Conservation (phyloP, 2,329 filamentous ascomycete genomes). For the Aspergillus tubingensis region DNA sequence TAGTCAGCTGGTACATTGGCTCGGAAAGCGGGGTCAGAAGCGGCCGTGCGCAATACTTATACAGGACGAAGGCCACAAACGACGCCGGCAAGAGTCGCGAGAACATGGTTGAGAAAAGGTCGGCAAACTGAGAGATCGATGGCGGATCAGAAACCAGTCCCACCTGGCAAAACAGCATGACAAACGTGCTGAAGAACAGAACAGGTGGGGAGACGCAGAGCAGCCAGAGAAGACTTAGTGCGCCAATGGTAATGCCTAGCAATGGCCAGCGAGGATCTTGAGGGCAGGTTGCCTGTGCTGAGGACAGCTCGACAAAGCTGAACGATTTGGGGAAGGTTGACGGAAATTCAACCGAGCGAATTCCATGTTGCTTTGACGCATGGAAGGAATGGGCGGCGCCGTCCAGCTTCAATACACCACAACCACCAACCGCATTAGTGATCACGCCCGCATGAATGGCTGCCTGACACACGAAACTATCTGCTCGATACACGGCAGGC, state of each 20-base stretch:
- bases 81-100: constrained; percentile 83
- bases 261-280: constrained; percentile 82
- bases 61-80: constrained; percentile 86
- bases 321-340: constrained; percentile 89
- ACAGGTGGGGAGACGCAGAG: constrained; percentile 76
- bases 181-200: constrained; percentile 83
- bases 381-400: constrained; percentile 67
- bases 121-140: constrained; percentile 64
- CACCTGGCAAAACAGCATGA: constrained; percentile 84
- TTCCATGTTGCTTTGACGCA: constrained; percentile 68
- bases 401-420: constrained; percentile 74
- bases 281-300: constrained; percentile 61
- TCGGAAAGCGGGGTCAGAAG: constrained; percentile 69
- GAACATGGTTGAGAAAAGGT: constrained; percentile 73
- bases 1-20: constrained; percentile 70
- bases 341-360: constrained; percentile 75
- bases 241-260: constrained; percentile 76
- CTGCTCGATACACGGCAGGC: constrained; percentile 73
- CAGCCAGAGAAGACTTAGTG: constrained; percentile 75
- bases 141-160: constrained; percentile 89
- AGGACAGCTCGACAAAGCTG: constrained; percentile 66
- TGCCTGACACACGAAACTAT: constrained; percentile 83
- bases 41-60: constrained; percentile 75
- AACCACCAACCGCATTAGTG: constrained; percentile 71
- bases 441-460: constrained; percentile 83